A percentile compares a stretch with the other conserved stretches of the same genome.
phyloP scores from a whole-genome alignment of 768 basidiomycete genomes.

The Macrocybe gigantea region DNA sequence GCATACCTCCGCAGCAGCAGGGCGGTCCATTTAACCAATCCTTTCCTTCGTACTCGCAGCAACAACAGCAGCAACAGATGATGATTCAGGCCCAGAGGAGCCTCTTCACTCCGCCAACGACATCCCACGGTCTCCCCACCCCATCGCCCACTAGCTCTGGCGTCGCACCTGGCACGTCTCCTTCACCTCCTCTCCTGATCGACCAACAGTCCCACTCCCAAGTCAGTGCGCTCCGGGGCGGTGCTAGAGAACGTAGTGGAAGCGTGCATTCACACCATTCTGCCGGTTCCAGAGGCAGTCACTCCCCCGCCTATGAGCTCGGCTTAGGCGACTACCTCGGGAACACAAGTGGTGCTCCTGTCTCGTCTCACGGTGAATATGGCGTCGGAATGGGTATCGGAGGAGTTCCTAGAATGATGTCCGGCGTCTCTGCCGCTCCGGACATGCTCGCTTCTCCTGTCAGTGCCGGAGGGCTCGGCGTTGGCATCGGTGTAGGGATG shows the following conservation, averaged over 20 bases:
- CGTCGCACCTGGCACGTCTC: constrained; percentile 1
- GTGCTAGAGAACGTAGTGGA: constrained; percentile 3
- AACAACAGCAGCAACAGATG: constrained; percentile 12
- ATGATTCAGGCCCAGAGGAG: constrained; percentile 24
- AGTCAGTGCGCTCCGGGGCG: background rate
- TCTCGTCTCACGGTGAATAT: background rate
- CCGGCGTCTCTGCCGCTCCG: no score
- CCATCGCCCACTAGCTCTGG: constrained; percentile 9
- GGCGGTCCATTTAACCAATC: constrained; percentile 13
- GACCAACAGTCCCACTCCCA: background rate
- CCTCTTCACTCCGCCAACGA: constrained; percentile 37
- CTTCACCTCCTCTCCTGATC: constrained; percentile 2
- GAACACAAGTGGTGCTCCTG: no score
- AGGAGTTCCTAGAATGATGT: no score
- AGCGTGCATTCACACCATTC: constrained; percentile 4
- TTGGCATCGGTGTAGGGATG: background rate
- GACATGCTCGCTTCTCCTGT: no score
- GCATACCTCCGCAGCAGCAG: constrained; percentile 6
- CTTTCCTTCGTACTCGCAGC: constrained; percentile 7
- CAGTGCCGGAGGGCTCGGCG: background rate
- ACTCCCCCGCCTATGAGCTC: constrained; percentile 14
- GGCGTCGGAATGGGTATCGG: no score
- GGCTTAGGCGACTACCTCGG: background rate
- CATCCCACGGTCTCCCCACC: constrained; percentile 28
- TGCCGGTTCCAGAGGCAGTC: constrained; percentile 5